Percentiles rank a stretch among this genome's conserved stretches.
phyloP scores from a whole-genome alignment of 495 filamentous ascomycete genomes.

The Penicillium silybi region DNA sequence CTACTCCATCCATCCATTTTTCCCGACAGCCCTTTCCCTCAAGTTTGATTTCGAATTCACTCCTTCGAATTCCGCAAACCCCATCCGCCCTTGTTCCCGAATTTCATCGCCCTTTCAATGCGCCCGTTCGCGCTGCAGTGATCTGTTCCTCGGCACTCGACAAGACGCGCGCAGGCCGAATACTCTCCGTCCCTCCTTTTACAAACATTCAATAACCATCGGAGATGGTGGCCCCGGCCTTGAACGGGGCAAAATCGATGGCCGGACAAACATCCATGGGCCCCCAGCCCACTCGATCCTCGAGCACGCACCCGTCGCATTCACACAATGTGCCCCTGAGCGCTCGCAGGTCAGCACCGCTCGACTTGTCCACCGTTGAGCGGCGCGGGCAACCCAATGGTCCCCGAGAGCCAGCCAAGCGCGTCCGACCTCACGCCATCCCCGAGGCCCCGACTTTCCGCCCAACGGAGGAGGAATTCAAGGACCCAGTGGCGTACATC shows the following conservation, averaged over 20 bases:
- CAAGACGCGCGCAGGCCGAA: conserved; percentile 22
- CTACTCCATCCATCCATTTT: neutral
- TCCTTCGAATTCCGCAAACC: conserved; percentile 4
- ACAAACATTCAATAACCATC: neutral
- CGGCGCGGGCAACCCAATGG: conserved; percentile 74
- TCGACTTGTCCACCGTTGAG: conserved; percentile 90
- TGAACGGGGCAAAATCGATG: conserved; percentile 41
- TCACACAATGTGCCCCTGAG: conserved; percentile 62
- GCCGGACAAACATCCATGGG: conserved; percentile 33
- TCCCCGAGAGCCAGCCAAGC: conserved; percentile 70
- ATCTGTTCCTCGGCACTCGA: conserved; percentile 24
- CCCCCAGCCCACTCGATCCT: conserved; percentile 38
- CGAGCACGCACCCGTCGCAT: conserved; percentile 45
- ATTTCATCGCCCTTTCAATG: conserved; percentile 26
- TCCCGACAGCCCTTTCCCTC: neutral
- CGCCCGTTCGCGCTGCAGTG: conserved; percentile 29
- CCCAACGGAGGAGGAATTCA: conserved; percentile 91
- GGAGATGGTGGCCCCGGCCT: conserved; percentile 53
- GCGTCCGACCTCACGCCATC: conserved; percentile 74
- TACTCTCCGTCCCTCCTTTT: conserved; percentile 5
- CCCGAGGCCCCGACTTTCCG: conserved; percentile 88
- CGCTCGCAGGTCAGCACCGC: conserved; percentile 62
- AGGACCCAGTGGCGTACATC: conserved; percentile 89
- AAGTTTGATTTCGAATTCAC: neutral
- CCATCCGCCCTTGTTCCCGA: conserved; percentile 15